Evolutionary conservation across 176 grass and related monocot species (phyloP), one percentile per base, ranked within the genome.

Genomic region (Luzula sylvatica): DNA sequence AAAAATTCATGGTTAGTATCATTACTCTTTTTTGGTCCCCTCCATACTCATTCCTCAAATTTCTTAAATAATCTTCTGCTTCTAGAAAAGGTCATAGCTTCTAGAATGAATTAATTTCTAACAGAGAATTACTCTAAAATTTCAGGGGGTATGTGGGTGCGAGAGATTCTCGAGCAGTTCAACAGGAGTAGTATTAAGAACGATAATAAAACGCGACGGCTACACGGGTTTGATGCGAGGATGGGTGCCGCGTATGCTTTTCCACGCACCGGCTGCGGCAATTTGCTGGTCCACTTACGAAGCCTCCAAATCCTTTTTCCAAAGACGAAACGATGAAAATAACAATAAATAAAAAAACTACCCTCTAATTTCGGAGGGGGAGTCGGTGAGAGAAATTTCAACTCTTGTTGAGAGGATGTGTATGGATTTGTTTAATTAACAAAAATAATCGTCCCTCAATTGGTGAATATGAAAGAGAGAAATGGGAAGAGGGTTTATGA

Each of bases 221-320:
- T 94, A 94, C 59, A 42, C 53, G 0, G 87, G 78, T 29, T 82
- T 94, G 7, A 82, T 87, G 71, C 80, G 87, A 44, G 87, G 87
- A 56, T 94, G 87, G 87, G 82, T 72, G 28, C 78, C 87, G 28
- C 70, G 87, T 42, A 94, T 94, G 87, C 53, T 94, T 18, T 94
- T 94, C 71, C 87, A 94, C 39, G 82, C 87, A 61, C 87, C 87
- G 29, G 87, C 87, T 3, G 87, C 87, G 28, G 87, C 87, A 5
- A 94, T 94, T 30, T 94, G 87, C 50, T 94, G 87, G 87, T 87
- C 87, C 15, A 94, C 87, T 29, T 94, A 94, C 0, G 87, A 94
- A 74, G 82, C 87, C 2, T 81, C 87, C 0, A 94, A 94, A 48
- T 76, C 87, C 2, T 94, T 94, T 63, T 94, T 87, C 1, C 56